Evolutionary conservation across 352 stramenopile species (phyloP), one percentile per base, ranked within the genome.

Genomic region (Globisporangium ultimum): DNA sequence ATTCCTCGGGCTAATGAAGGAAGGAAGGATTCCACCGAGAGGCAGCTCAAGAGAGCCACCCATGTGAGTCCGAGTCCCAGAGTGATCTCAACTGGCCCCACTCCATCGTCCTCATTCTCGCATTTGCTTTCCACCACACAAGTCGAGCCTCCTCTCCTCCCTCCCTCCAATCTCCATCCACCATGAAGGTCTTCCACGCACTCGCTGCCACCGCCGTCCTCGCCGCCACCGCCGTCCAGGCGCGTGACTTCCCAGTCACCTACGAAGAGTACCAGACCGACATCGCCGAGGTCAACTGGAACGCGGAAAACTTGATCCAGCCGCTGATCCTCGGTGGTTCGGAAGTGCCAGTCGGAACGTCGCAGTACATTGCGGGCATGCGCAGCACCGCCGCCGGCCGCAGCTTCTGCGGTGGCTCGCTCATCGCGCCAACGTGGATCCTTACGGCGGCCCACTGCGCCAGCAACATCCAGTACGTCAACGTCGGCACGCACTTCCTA

Each of bases 401-500:
- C 11, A 62, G 49, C 48, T 67, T 67, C 43, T 76, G 71, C 36
- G 71, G 67, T 24, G 71, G 64, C 22, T 66, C 61, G 18, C 78
- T 90, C 61, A 86, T 88, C 71, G 58, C 59, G 42, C 67, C 80
- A 3, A 73, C 9, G 10, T 71, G 80, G 48, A 67, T 82, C 18
- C 55, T 82, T 8, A 74, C 73, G 24, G 68, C 74, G 11, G 78
- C 77, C 22, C 75, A 88, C 63, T 89, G 77, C 57, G 17, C 49
- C 28, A 20, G 8, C 17, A 43, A 12, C 20, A 75, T 82, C 53
- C 61, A 66, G 12, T 85, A 74, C 61, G 76, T 76, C 17, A 72
- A 71, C 1, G 65, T 89, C 21, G 80, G 80, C 32, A 78, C 78
- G 58, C 78, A 87, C 67, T 88, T 65, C 60, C 48, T 76, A 20